Evolutionary conservation across 768 basidiomycete species (phyloP).

Genomic region (Crassisporium funariophilum): DNA sequence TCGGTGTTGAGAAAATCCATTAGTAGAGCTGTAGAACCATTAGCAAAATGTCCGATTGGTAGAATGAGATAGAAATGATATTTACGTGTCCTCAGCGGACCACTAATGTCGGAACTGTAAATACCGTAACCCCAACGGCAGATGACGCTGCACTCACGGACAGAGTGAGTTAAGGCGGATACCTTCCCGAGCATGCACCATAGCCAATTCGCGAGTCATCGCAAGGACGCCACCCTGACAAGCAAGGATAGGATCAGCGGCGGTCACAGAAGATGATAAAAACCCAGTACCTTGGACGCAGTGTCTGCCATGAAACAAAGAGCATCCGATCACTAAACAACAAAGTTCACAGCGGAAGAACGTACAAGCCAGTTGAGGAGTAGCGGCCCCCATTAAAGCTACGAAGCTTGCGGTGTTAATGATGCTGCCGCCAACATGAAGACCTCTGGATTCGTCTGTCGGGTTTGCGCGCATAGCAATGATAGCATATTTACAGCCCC

Average conservation of each 20-base stretch:
- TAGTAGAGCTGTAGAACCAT: conserved; percentile 66
- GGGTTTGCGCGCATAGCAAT: conserved; percentile 94
- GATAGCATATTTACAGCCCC: conserved; percentile 98
- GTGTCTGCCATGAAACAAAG: conserved; percentile 60
- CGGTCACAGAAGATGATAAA: background rate
- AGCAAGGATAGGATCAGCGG: conserved; percentile 5
- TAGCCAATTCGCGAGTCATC: conserved; percentile 96
- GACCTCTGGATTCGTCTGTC: conserved; percentile 75
- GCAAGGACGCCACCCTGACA: conserved; percentile 91
- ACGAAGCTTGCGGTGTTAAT: conserved; percentile 99
- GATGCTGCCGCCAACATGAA: conserved; percentile 85
- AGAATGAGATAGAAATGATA: conserved; percentile 4
- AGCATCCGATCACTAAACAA: conserved; percentile 13
- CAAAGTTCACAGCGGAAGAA: conserved; percentile 2
- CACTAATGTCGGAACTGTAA: conserved; percentile 47
- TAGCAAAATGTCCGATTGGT: conserved; percentile 16
- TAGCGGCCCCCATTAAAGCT: conserved; percentile 92
- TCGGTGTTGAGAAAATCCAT: conserved; percentile 98
- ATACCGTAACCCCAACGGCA: conserved; percentile 9
- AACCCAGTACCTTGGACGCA: conserved; percentile 74
- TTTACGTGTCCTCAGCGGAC: conserved; percentile 93
- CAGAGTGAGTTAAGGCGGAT: conserved; percentile 96
- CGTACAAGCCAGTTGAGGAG: conserved; percentile 93
- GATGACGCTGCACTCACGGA: conserved; percentile 65
- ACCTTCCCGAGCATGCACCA: conserved; percentile 97